phyloP scores from a whole-genome alignment of 345 rosid genomes.

The Salix caprea region DNA sequence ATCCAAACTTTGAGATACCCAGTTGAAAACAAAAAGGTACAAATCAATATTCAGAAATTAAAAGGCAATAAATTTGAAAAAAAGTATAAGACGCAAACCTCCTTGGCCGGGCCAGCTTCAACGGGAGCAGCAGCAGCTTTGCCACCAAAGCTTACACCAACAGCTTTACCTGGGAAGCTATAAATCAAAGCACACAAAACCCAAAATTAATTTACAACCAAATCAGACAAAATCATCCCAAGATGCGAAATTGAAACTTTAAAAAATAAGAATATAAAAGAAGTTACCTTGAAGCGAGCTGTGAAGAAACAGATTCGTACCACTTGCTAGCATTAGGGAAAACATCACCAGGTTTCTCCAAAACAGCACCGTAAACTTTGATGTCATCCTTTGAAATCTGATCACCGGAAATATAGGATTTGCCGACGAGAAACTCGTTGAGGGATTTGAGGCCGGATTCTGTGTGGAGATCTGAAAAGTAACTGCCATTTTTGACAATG shows the following conservation, averaged over 20 bases:
- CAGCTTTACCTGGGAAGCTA: constrained; percentile 87
- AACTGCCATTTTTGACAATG: too few species aligned
- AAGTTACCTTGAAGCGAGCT: constrained; percentile 59
- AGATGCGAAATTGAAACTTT: not conserved
- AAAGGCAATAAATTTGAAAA: not conserved
- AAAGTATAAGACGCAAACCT: constrained; percentile 15
- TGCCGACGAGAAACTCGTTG: constrained; percentile 62
- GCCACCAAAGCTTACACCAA: constrained; percentile 65
- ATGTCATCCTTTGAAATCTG: constrained; percentile 63
- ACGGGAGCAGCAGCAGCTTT: constrained; percentile 36
- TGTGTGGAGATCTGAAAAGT: constrained; percentile 2
- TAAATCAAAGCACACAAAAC: not conserved
- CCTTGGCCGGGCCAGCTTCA: constrained; percentile 24
- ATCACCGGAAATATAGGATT: constrained; percentile 67
- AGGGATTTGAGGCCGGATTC: constrained; percentile 78
- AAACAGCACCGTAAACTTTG: constrained; percentile 75
- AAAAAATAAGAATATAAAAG: not conserved
- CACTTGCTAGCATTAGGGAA: constrained; percentile 77
- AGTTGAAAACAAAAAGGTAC: not conserved
- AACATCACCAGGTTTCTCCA: constrained; percentile 49
- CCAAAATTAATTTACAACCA: not conserved
- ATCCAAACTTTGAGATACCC: not conserved
- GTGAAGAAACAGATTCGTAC: constrained; percentile 62
- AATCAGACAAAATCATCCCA: not conserved
- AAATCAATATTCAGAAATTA: not conserved